These are phyloP conservation scores for Ascodesmis nigricans DNA, from an alignment of 495 filamentous ascomycete species.

Conservation along the genomic window DNA sequence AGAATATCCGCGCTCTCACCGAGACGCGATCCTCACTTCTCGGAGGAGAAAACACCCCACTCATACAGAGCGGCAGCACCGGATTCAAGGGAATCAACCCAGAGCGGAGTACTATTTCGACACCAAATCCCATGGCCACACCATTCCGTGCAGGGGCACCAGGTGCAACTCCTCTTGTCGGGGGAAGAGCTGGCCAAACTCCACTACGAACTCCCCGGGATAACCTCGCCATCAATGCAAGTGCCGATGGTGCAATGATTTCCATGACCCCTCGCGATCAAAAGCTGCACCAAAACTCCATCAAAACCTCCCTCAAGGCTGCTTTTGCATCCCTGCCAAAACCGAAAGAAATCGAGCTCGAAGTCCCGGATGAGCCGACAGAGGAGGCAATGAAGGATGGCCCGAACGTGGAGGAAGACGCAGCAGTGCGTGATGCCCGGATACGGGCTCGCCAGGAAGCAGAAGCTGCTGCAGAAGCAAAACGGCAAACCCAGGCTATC, in stretches of 20 bases:
- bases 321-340: constrained; percentile 70
- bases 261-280: constrained; percentile 60
- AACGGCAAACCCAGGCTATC: constrained; percentile 68
- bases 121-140: constrained; percentile 87
- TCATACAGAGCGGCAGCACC: constrained; percentile 61
- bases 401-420: constrained; percentile 44
- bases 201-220: constrained; percentile 83
- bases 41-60: constrained; percentile 79
- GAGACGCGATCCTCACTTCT: constrained; percentile 90
- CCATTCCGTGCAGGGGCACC: constrained; percentile 56
- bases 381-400: constrained; percentile 36
- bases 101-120: constrained; percentile 55
- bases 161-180: constrained; percentile 66
- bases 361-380: constrained; percentile 63
- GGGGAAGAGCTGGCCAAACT: constrained; percentile 67
- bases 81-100: constrained; percentile 76
- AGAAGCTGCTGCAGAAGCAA: constrained; percentile 52
- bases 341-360: constrained; percentile 74
- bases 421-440: constrained; percentile 56
- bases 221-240: constrained; percentile 61
- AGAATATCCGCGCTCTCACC: constrained; percentile 76
- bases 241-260: constrained; percentile 37
- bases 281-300: constrained; percentile 46
- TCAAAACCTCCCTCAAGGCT: constrained; percentile 45
- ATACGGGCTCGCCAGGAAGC: constrained; percentile 46